Evolutionary conservation across 805 yeast genomes (phyloP).

Genomic region (Tetrapisispora namnaoensis): DNA sequence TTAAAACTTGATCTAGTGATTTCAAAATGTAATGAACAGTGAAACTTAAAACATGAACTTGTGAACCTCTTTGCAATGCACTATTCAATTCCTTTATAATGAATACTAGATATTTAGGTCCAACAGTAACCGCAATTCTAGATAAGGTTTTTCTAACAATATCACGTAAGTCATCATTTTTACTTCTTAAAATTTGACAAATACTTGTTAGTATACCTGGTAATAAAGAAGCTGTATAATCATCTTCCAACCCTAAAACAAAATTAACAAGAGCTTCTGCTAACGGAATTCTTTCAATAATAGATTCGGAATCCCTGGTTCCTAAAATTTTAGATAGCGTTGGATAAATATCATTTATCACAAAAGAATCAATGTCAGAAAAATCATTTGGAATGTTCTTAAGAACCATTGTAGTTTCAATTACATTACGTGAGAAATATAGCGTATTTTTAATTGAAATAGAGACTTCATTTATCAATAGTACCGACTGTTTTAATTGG

Average conservation of each 20-base stretch:
- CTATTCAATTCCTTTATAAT: constrained; percentile 67
- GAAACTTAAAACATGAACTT: constrained; percentile 83
- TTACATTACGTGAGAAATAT: constrained; percentile 13
- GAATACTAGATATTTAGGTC: constrained; percentile 63
- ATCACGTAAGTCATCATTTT: constrained; percentile 82
- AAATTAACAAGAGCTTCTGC: constrained; percentile 71
- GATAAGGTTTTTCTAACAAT: constrained; percentile 69
- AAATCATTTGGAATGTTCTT: constrained; percentile 28
- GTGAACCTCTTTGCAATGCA: constrained; percentile 83
- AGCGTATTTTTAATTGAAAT: constrained; percentile 37
- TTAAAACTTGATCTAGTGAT: constrained; percentile 36
- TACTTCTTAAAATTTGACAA: constrained; percentile 81
- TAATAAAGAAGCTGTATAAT: constrained; percentile 45
- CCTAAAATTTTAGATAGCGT: constrained; percentile 50
- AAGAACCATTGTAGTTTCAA: constrained; percentile 11
- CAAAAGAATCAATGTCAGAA: constrained; percentile 32
- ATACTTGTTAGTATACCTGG: constrained; percentile 78
- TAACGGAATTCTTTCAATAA: constrained; percentile 63
- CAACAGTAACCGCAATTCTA: constrained; percentile 52
- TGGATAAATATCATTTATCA: constrained; percentile 51
- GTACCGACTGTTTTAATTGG: constrained; percentile 46
- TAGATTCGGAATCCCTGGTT: constrained; percentile 68
- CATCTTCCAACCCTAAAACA: constrained; percentile 50
- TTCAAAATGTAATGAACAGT: constrained; percentile 70
- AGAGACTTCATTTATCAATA: constrained; percentile 48